These are phyloP conservation scores for Boletus sp. DNA, from an alignment of 1,284 basidiomycete species.

Conservation along the genomic window DNA sequence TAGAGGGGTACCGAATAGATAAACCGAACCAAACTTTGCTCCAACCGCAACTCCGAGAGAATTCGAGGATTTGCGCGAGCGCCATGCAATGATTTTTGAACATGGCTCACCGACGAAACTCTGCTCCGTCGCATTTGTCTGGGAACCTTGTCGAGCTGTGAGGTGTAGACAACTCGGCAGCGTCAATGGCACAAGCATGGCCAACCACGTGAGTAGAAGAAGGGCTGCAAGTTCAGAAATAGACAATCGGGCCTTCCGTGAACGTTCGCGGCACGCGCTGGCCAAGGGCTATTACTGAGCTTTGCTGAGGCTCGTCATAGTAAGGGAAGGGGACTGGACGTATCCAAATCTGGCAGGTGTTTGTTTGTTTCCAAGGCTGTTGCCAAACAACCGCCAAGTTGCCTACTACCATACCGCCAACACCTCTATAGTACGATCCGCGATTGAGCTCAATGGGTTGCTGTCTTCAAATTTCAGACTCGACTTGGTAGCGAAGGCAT, in stretches of 20 bases:
- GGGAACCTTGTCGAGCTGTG: conserved; percentile 6
- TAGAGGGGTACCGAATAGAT: conserved; percentile 31
- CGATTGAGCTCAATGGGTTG: no score
- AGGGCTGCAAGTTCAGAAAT: no score
- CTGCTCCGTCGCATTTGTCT: conserved; percentile 19
- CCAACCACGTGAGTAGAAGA: background rate
- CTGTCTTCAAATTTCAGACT: background rate
- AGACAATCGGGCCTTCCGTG: background rate
- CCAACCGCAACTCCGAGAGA: conserved; percentile 32
- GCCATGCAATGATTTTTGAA: conserved; percentile 25
- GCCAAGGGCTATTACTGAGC: background rate
- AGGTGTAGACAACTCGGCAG: conserved; percentile 21
- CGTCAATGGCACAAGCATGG: conserved; percentile 31
- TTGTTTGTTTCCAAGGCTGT: conserved; percentile 31
- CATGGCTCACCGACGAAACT: conserved; percentile 25
- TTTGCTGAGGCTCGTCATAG: conserved; percentile 9
- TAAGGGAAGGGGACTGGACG: background rate
- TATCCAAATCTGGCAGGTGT: conserved; percentile 19
- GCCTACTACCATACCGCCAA: background rate
- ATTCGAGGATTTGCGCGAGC: conserved; percentile 3
- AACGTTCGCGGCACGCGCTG: conserved; percentile 7
- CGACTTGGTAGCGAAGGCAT: background rate
- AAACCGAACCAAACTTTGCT: conserved; percentile 36
- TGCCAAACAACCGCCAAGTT: conserved; percentile 22
- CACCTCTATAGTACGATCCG: no score